These are phyloP conservation scores for Quercus ilex DNA, from an alignment of 306 rosid species.

Conservation along the genomic window DNA sequence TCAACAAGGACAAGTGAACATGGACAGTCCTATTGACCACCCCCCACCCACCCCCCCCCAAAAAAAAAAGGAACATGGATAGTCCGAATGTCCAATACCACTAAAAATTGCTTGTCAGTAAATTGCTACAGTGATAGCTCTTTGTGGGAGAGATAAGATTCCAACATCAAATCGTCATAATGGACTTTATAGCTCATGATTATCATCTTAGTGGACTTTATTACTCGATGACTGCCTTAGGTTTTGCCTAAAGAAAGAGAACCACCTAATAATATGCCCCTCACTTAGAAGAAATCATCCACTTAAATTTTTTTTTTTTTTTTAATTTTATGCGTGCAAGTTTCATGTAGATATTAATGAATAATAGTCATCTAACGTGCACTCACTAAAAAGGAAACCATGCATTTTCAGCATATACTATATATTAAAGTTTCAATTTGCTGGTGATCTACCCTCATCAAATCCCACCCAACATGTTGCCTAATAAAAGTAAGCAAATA, in stretches of 20 bases:
- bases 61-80: no score
- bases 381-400: neutral
- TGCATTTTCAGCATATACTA: neutral
- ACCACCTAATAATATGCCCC: neutral
- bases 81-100: no score
- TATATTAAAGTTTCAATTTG: slow-evolving; percentile 10
- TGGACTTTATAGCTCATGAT: no score
- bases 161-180: no score
- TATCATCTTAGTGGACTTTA: neutral
- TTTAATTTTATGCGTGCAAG: neutral
- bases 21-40: no score
- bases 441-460: slow-evolving; percentile 32
- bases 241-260: neutral
- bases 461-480: slow-evolving; percentile 17
- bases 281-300: neutral
- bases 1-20: no score
- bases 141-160: no score
- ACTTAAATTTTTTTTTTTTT: neutral
- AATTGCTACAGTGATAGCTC: no score
- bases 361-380: neutral
- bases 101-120: no score
- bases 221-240: neutral
- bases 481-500: slow-evolving; percentile 12
- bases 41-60: no score
- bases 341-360: neutral